These are phyloP conservation scores for Eutrema japonicum DNA, from an alignment of 345 rosid genomes.

Conservation along the genomic window DNA sequence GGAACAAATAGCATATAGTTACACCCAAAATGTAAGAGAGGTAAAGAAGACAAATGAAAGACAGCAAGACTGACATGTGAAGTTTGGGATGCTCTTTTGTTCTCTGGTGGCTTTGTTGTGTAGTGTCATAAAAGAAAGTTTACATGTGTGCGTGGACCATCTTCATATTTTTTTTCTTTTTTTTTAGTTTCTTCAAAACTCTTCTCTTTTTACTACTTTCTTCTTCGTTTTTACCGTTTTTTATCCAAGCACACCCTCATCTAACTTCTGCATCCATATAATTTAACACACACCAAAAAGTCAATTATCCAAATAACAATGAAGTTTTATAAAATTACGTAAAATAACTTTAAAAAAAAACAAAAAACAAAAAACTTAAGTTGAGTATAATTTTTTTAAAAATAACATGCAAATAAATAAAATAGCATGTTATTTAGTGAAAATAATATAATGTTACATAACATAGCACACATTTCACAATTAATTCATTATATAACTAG, in stretches of 20 bases:
- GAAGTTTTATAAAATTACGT: no score
- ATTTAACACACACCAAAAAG: no score
- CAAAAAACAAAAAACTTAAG: no score
- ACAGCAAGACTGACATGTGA: slow-evolving; percentile 39
- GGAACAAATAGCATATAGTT: background rate
- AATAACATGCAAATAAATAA: no score
- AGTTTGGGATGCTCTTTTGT: slow-evolving; percentile 13
- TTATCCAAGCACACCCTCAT: background rate
- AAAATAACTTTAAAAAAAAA: no score
- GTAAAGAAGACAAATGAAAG: slow-evolving; percentile 10
- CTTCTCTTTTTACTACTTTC: background rate
- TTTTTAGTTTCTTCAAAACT: background rate
- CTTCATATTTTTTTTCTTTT: background rate
- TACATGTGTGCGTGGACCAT: slow-evolving; percentile 38
- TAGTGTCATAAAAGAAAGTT: slow-evolving; percentile 12
- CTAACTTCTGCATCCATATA: no score
- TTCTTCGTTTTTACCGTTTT: background rate
- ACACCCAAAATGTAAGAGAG: background rate
- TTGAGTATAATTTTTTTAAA: no score
- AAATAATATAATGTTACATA: no score
- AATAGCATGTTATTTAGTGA: no score
- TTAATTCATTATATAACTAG: no score
- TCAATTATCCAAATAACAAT: no score
- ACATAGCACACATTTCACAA: no score
- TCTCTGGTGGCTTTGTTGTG: slow-evolving; percentile 19